Evolutionary conservation across 2,329 filamentous ascomycete species (phyloP).

Genomic region (Bipolaris bicolor): DNA sequence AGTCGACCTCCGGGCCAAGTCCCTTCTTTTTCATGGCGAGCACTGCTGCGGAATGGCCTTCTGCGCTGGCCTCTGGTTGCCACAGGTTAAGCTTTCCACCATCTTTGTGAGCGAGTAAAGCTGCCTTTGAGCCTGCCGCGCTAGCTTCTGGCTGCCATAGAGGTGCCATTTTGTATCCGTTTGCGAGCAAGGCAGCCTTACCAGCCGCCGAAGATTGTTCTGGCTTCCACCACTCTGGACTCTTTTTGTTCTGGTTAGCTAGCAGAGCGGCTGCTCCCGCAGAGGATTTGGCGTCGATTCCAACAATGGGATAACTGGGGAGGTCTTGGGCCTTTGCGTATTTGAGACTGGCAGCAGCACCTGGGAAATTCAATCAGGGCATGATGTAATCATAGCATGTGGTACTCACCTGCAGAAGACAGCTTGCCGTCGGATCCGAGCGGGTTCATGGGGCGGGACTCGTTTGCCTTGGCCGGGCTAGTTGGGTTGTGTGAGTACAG

Average conservation of each 20-base stretch:
- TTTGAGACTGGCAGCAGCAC: conserved; percentile 67
- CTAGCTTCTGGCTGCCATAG: conserved; percentile 69
- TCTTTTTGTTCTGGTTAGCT: conserved; percentile 72
- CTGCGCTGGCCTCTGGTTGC: conserved; percentile 56
- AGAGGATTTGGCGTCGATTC: conserved; percentile 64
- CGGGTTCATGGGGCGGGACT: conserved; percentile 33
- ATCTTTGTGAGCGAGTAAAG: conserved; percentile 67
- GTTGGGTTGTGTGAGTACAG: conserved; percentile 59
- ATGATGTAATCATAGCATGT: neutral
- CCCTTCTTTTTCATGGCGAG: conserved; percentile 66
- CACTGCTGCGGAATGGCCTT: conserved; percentile 72
- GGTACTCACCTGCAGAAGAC: conserved; percentile 61
- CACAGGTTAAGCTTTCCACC: conserved; percentile 60
- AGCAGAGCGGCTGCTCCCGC: conserved; percentile 76
- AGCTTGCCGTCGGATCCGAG: conserved; percentile 62
- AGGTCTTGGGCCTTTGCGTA: conserved; percentile 76
- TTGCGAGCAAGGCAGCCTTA: conserved; percentile 64
- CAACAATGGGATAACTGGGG: conserved; percentile 74
- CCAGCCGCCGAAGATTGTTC: conserved; percentile 63
- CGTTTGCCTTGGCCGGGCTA: conserved; percentile 31
- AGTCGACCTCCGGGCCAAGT: conserved; percentile 54
- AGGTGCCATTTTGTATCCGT: conserved; percentile 66
- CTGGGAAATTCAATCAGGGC: conserved; percentile 46
- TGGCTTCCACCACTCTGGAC: conserved; percentile 70
- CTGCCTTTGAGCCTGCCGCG: conserved; percentile 74